Base-by-base conservation (phyloP, 176 grass and related monocot species). In the Metroxylon sagu region DNA sequence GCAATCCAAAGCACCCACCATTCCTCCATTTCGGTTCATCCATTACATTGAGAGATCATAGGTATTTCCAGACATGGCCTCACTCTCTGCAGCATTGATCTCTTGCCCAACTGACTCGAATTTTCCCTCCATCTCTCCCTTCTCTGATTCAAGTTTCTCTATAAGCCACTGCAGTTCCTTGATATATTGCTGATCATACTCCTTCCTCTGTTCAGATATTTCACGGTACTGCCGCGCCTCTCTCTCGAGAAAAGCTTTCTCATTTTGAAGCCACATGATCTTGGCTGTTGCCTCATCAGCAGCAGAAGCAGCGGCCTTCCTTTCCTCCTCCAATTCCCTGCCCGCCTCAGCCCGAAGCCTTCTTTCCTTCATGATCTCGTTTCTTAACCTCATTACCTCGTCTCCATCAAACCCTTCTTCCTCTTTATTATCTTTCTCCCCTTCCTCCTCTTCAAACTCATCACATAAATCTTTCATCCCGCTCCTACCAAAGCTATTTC, bases 241-340 rank as follows among this genome's bases (percentile, higher is more conserved):
- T 61, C 85, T 79, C 83, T 89, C 85, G 19, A 89, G 64, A 28
- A 71, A 43, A 0, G 82, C 85, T 57, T 85, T 95, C 75, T 95
- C 85, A 39, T 66, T 83, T 2, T 81, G 82, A 49, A 95, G 69
- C 58, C 26, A 61, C 35, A 77, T 69, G 31, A 95, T 95, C 76
- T 95, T 95, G 25, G 89, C 85, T 85, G 85, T 85, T n/a, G 85
- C 79, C 59, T 95, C 89, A 5, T 89, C 72, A 0, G 79, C 76
- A 0, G 89, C 89, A 1, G 84, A 85, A 14, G 89, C 71, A 3
- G 82, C 69, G 0, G 89, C 89, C 1, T 64, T 73, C 71, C 85
- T 77, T 50, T 95, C 89, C 66, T 84, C 79, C 72, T 95, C 85
- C 48, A 89, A 49, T 64, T 95, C 85, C 26, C 59, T 54, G 0